A percentile compares a stretch with the other conserved stretches of the same genome.
Conservation (phyloP, 148 eudicot species). For the Agrostemma githago region DNA sequence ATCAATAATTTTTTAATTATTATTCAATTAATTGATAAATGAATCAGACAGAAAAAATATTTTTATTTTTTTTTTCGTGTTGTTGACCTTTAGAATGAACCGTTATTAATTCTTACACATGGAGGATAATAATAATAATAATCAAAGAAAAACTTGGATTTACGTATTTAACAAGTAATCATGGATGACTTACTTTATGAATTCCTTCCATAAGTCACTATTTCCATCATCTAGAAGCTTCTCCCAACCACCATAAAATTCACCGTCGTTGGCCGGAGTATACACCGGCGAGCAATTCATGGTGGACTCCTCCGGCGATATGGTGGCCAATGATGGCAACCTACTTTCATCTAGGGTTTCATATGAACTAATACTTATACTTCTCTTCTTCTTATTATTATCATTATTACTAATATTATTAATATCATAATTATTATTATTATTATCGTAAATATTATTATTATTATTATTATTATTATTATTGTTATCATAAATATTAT, state of each 20-base stretch:
- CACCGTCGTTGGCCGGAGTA: conserved; percentile 20
- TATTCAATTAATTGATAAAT: too few species aligned
- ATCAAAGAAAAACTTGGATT: background rate
- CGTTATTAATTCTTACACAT: background rate
- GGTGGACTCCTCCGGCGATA: conserved; percentile 26
- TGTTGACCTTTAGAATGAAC: background rate
- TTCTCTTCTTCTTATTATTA: background rate
- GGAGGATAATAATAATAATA: background rate
- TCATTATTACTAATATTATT: background rate
- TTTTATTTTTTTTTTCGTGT: background rate
- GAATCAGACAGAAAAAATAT: too few species aligned
- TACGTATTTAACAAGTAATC: background rate
- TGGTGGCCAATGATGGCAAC: conserved; percentile 42
- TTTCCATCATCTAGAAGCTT: conserved; percentile 42
- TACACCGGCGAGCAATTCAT: conserved; percentile 18
- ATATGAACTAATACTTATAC: conserved; percentile 14
- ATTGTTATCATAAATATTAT: too few species aligned
- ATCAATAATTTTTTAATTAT: background rate
- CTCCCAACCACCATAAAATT: conserved; percentile 39
- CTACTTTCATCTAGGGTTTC: conserved; percentile 22
- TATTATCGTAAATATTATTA: too few species aligned
- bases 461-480: background rate
- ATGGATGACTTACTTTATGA: conserved; percentile 22
- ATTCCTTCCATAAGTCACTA: conserved; percentile 39
- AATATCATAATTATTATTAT: too few species aligned